Conservation (phyloP, 208 protist species). For the Porcisia hertigi region DNA sequence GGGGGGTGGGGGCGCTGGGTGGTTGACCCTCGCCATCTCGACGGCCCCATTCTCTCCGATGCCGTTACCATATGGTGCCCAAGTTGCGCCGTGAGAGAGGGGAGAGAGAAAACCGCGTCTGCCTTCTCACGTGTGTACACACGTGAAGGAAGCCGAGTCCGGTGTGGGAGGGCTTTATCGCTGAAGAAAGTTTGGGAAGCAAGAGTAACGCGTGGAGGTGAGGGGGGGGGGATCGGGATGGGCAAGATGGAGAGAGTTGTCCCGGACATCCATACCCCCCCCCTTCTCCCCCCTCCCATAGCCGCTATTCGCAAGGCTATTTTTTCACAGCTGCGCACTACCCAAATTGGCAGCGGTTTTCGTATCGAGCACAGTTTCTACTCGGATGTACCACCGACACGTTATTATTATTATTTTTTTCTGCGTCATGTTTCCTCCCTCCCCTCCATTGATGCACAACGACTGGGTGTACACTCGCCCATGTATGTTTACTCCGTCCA, state of each 20-base stretch:
- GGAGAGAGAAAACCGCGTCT: too few relatives aligned
- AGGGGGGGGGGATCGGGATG: conserved; percentile 1
- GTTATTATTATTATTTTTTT: too few relatives aligned
- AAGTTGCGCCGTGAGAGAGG: too few relatives aligned
- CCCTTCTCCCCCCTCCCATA: too few relatives aligned
- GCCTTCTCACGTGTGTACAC: too few relatives aligned
- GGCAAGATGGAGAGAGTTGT: not conserved
- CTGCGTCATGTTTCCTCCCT: too few relatives aligned
- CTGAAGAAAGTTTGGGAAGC: not conserved
- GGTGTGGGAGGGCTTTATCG: not conserved
- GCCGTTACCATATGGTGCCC: not conserved
- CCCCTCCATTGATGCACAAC: not conserved
- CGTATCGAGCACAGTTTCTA: not conserved
- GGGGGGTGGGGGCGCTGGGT: too few relatives aligned
- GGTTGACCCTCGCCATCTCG: not conserved
- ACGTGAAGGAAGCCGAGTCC: not conserved
- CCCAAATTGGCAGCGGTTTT: not conserved
- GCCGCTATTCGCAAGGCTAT: not conserved
- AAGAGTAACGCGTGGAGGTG: not conserved
- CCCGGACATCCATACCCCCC: not conserved
- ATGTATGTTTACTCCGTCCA: not conserved
- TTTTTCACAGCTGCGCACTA: not conserved
- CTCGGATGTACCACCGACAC: not conserved
- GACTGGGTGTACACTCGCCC: too few relatives aligned
- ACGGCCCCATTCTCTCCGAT: not conserved